Conservation (phyloP, 2,329 filamentous ascomycete species). For the Penicillium aurantiogriseum region DNA sequence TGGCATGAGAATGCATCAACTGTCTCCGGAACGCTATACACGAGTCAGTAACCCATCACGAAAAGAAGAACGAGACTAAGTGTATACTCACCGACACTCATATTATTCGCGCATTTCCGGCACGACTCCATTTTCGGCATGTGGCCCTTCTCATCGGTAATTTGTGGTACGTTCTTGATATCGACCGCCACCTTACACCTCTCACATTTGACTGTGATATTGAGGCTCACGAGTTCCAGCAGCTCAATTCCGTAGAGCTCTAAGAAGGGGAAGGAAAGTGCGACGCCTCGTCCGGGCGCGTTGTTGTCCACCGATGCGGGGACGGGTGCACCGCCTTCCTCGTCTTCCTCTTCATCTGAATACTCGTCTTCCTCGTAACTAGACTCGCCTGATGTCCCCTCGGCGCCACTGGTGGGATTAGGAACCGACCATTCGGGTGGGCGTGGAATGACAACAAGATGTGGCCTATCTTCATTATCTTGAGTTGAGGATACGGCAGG, state of each 20-base stretch:
- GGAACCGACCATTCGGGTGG: slow-evolving; percentile 70
- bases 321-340: slow-evolving; percentile 40
- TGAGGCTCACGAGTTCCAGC: slow-evolving; percentile 65
- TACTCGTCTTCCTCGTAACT: slow-evolving; percentile 50
- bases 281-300: slow-evolving; percentile 65
- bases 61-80: background rate
- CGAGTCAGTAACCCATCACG: background rate
- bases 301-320: slow-evolving; percentile 34
- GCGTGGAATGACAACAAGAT: slow-evolving; percentile 69
- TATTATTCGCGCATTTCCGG: slow-evolving; percentile 54
- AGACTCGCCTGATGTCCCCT: slow-evolving; percentile 41
- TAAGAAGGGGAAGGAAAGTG: slow-evolving; percentile 73
- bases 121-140: slow-evolving; percentile 50
- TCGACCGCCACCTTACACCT: slow-evolving; percentile 75
- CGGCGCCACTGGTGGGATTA: slow-evolving; percentile 35
- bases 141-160: slow-evolving; percentile 42
- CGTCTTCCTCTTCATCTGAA: slow-evolving; percentile 45
- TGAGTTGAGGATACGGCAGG: slow-evolving; percentile 3
- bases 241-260: slow-evolving; percentile 77
- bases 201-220: slow-evolving; percentile 72
- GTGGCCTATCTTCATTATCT: slow-evolving; percentile 53
- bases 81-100: slow-evolving; percentile 45
- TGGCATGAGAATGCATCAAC: slow-evolving; percentile 69
- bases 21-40: slow-evolving; percentile 60
- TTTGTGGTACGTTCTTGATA: slow-evolving; percentile 63